Evolutionary conservation across 176 grass and related monocot species (phyloP), one percentile per base, ranked within the genome.

Genomic region (Eremochloa ophiuroides): DNA sequence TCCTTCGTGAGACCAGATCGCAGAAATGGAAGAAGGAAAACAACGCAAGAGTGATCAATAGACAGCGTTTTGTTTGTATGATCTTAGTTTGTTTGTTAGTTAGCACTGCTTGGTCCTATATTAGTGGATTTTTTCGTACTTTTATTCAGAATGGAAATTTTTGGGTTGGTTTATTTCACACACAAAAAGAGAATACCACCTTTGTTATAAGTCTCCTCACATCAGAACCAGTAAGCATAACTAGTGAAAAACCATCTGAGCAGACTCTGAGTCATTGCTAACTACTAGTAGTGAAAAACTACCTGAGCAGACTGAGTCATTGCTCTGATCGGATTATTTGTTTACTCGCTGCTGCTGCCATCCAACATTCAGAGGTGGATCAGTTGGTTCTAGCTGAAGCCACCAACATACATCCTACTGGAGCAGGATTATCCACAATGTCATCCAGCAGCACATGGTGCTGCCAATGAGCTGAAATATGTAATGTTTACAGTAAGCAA

Each of bases 21-120:
- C 28, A 63, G 46, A 34, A 81, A 62, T 78, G 7, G 18, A 73
- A 58, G 65, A 50, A 1, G 38, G 18, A 77, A 82, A 66, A 67
- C 0, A 39, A 13, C 3, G 7, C 30, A 5, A 15, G 5, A 26
- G 26, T 68, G 61, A 69, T 80, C 59, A 37, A 74, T 90, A 83
- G 74, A 74, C 67, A 74, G 60, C 35, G 48, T 67, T 62, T 73
- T 79, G 79, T 60, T 78, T 90, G 67, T 86, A 75, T 58, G 78
- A 86, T 83, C 88, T 62, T 83, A 74, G 73, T 73, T 78, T 71
- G 62, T 56, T 78, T 79, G 60, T 17, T 71, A 29, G 69, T 60
- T 79, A 74, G 34, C 60, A n/a, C 18, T 76, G 34, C 77, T 76
- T 85, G 78, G 61, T 33, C 12, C 16, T 83, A 79, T 42, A 69